A percentile compares a stretch with the other conserved stretches of the same genome.
Conservation (phyloP, 2,329 filamentous ascomycete species). For the Hypoxylon sp. region DNA sequence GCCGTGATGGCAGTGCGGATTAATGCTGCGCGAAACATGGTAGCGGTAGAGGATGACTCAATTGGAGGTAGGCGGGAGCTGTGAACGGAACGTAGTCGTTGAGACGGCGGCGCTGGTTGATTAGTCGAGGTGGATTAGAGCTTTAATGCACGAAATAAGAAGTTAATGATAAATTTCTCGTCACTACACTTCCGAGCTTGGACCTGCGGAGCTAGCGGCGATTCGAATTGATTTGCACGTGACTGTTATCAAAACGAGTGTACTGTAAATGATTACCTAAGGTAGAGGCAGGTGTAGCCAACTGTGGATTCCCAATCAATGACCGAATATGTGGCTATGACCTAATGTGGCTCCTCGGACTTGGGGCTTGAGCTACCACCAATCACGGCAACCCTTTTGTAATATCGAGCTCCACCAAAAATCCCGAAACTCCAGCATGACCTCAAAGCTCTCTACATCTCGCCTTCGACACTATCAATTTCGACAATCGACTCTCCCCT, state of each 20-base stretch:
- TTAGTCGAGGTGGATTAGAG: conserved; percentile 36
- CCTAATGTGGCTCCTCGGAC: conserved; percentile 32
- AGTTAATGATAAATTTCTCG: conserved; percentile 57
- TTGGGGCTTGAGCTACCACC: conserved; percentile 33
- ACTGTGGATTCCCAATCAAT: conserved; percentile 16
- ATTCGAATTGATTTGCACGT: conserved; percentile 30
- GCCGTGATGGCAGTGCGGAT: conserved; percentile 80
- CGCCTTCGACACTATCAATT: conserved; percentile 39
- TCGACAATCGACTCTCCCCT: conserved; percentile 41
- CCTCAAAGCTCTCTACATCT: conserved; percentile 43
- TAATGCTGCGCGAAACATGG: conserved; percentile 91
- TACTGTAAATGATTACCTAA: too few species aligned
- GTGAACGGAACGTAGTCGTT: conserved; percentile 24
- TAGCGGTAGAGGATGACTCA: conserved; percentile 54
- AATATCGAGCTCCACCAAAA: conserved; percentile 51
- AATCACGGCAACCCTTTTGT: conserved; percentile 50
- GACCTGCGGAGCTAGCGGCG: conserved; percentile 48
- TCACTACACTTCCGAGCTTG: conserved; percentile 48
- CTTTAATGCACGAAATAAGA: conserved; percentile 35
- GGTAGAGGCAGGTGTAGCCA: too few species aligned
- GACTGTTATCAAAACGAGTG: not conserved
- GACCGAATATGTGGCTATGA: conserved; percentile 38
- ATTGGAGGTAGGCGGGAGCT: conserved; percentile 29
- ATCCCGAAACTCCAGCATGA: conserved; percentile 49
- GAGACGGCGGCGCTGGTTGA: conserved; percentile 23